A percentile compares a stretch with the other conserved stretches of the same genome.
phyloP scores from a whole-genome alignment of 2,329 filamentous ascomycete genomes.

The Diaporthe nobilis region DNA sequence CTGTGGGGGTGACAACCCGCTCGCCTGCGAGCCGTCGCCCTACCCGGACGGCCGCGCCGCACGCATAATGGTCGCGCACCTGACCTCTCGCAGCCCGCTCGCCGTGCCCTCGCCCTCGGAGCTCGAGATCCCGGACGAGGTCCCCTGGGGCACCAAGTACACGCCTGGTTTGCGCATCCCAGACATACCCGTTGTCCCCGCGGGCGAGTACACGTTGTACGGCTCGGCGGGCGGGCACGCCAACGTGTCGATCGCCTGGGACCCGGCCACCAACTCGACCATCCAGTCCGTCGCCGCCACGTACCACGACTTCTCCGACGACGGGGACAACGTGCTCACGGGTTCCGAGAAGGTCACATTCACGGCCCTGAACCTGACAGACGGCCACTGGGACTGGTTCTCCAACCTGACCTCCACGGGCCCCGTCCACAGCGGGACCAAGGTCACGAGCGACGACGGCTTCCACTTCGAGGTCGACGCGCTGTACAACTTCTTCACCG shows the following conservation, averaged over 20 bases:
- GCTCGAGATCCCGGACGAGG: conserved; percentile 46
- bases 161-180: background rate
- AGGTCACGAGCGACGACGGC: conserved; percentile 4
- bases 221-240: conserved; percentile 11
- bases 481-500: conserved; percentile 12
- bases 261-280: conserved; percentile 8
- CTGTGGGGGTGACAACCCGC: conserved; percentile 60
- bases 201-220: conserved; percentile 21
- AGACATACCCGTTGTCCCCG: background rate
- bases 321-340: conserved; percentile 18
- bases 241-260: conserved; percentile 2
- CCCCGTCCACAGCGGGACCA: background rate
- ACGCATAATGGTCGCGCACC: conserved; percentile 58
- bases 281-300: conserved; percentile 11
- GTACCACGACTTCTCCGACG: conserved; percentile 19
- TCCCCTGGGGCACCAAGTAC: conserved; percentile 50
- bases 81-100: conserved; percentile 51
- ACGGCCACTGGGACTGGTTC: conserved; percentile 25
- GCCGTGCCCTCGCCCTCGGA: conserved; percentile 42
- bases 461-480: conserved; percentile 24
- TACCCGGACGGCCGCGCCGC: conserved; percentile 54
- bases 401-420: conserved; percentile 4
- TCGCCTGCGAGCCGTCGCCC: conserved; percentile 57
- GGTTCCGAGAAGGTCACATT: conserved; percentile 12
- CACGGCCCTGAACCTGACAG: conserved; percentile 25